Conservation (phyloP, 441 rosid species). For the Aquilaria agallochum region DNA sequence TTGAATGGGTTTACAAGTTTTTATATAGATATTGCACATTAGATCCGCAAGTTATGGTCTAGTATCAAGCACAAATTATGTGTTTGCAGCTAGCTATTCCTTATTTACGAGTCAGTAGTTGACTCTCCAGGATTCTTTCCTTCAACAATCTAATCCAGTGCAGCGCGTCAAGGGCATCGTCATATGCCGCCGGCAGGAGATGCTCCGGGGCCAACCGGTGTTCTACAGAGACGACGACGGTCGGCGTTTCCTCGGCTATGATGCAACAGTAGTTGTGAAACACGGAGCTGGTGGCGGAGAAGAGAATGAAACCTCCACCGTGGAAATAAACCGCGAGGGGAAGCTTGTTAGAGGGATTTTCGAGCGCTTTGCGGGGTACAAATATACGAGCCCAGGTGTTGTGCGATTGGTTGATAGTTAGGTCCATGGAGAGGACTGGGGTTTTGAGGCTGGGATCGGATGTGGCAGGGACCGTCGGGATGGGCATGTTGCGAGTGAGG, state of each 20-base stretch:
- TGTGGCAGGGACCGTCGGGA: constrained; percentile 13
- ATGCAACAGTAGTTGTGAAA: constrained; percentile 19
- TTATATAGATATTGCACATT: no score
- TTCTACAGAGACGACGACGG: constrained; percentile 24
- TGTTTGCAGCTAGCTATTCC: no score
- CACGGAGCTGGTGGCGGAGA: constrained; percentile 8
- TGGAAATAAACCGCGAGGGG: constrained; percentile 36
- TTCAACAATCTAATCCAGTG: constrained; percentile 15
- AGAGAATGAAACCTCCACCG: constrained; percentile 35
- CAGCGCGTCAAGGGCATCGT: constrained; percentile 34
- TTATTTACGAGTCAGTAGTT: no score
- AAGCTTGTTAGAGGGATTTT: constrained; percentile 10
- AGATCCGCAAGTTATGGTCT: no score
- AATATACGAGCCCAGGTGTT: constrained; percentile 31
- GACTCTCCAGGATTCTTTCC: no score
- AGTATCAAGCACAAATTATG: no score
- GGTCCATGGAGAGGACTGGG: constrained; percentile 29
- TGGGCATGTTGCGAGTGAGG: constrained; percentile 26
- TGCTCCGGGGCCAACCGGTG: constrained; percentile 45
- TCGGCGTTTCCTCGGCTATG: constrained; percentile 15
- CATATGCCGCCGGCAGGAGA: constrained; percentile 41
- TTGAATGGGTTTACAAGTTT: no score
- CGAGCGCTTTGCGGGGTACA: constrained; percentile 21
- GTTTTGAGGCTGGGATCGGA: constrained; percentile 14
- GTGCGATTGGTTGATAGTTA: constrained; percentile 22